Evolutionary conservation across 371 early-diverging fungal species (phyloP).

Genomic region (Choanephora cucurbitarum): DNA sequence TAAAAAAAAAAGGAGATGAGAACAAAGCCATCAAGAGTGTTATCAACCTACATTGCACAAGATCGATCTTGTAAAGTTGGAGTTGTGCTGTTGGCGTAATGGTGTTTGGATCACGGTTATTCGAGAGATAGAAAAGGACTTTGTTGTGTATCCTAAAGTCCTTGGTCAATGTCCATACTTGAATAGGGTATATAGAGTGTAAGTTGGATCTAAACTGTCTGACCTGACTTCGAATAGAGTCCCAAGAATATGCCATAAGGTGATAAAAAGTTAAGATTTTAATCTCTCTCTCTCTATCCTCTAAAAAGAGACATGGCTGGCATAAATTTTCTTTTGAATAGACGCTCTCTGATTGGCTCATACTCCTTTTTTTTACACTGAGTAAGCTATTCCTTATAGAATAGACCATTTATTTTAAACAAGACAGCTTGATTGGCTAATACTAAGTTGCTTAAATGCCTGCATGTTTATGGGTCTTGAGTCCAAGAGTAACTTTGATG

Average conservation of each 20-base stretch:
- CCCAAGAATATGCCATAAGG: constrained; percentile 53
- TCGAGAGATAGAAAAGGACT: constrained; percentile 62
- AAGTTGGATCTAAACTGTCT: constrained; percentile 53
- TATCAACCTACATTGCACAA: constrained; percentile 16
- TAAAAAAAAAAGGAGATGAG: neutral
- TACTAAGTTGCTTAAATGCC: too few relatives aligned
- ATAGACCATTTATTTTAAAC: too few relatives aligned
- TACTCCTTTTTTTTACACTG: too few relatives aligned
- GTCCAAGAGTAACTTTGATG: too few relatives aligned
- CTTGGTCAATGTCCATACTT: constrained; percentile 47
- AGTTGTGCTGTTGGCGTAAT: constrained; percentile 23
- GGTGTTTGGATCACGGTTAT: constrained; percentile 33
- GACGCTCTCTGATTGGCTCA: too few relatives aligned
- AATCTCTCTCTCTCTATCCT: too few relatives aligned
- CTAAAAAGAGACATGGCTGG: too few relatives aligned
- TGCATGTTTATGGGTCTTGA: too few relatives aligned
- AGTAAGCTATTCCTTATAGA: too few relatives aligned
- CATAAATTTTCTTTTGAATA: too few relatives aligned
- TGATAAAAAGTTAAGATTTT: constrained; percentile 16
- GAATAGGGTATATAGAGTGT: constrained; percentile 32
- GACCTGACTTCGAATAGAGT: constrained; percentile 60
- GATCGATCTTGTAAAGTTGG: constrained; percentile 29
- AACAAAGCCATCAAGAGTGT: neutral
- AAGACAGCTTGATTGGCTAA: too few relatives aligned
- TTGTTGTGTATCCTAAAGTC: constrained; percentile 60